These are phyloP conservation scores for Exophiala calicioides DNA, from an alignment of 2,329 filamentous ascomycete species.

Conservation along the genomic window DNA sequence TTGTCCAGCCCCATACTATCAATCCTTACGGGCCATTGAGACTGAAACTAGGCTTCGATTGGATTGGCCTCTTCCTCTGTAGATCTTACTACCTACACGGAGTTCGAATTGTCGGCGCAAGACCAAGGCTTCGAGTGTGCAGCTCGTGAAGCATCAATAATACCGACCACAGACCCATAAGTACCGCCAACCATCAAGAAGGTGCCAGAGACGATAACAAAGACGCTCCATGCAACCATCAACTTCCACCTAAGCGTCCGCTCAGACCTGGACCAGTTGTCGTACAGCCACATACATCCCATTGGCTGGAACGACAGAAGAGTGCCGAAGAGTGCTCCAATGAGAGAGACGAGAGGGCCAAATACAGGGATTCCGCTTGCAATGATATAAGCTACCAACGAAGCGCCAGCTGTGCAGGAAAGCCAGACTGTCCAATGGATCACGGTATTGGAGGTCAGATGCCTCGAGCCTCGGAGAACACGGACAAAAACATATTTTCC, in stretches of 20 bases:
- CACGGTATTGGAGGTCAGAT: conserved; percentile 53
- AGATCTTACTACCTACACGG: no score
- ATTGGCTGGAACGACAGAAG: conserved; percentile 53
- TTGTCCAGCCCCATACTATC: no score
- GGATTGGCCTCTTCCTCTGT: no score
- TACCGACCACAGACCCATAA: conserved; percentile 38
- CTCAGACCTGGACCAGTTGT: conserved; percentile 44
- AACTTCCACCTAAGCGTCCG: conserved; percentile 37
- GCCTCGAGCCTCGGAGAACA: conserved; percentile 52
- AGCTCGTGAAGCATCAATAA: conserved; percentile 28
- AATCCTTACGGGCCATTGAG: no score
- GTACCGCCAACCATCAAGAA: conserved; percentile 53
- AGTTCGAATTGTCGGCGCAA: conserved; percentile 24
- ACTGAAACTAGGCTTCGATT: no score
- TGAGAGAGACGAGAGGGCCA: conserved; percentile 12
- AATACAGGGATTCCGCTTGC: conserved; percentile 52
- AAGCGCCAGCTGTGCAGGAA: conserved; percentile 45
- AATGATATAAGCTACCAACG: conserved; percentile 51
- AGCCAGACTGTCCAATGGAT: conserved; percentile 57
- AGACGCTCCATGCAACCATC: conserved; percentile 42
- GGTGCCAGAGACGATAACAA: conserved; percentile 46
- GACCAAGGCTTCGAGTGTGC: conserved; percentile 14
- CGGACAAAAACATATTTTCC: conserved; percentile 60
- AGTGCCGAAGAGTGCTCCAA: conserved; percentile 41
- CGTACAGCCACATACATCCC: conserved; percentile 55